Conservation (phyloP, 768 basidiomycete genomes). For the Cystobasidium ongulense region DNA sequence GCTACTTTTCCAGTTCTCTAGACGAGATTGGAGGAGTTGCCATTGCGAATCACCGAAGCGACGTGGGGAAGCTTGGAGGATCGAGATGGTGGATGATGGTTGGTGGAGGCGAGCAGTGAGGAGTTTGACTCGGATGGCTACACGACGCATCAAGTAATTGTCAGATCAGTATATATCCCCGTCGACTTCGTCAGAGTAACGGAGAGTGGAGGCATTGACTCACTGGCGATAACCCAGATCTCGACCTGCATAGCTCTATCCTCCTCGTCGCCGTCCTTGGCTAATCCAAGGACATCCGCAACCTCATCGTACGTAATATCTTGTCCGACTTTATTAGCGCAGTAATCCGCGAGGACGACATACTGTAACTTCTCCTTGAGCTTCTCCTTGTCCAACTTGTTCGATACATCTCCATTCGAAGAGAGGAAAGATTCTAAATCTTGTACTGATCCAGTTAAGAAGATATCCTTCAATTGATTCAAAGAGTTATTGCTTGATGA, state of each 20-base stretch:
- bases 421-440: constrained; percentile 14
- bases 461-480: constrained; percentile 18
- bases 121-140: constrained; percentile 31
- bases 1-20: constrained; percentile 14
- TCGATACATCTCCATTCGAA: neutral
- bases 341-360: constrained; percentile 20
- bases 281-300: constrained; percentile 13
- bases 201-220: neutral
- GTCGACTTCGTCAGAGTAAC: neutral
- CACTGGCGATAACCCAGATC: constrained; percentile 27
- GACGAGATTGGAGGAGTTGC: constrained; percentile 4
- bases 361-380: constrained; percentile 25
- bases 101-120: constrained; percentile 25
- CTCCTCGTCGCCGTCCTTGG: constrained; percentile 18
- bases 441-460: neutral
- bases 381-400: neutral
- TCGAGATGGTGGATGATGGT: constrained; percentile 19
- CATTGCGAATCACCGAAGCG: constrained; percentile 16
- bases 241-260: constrained; percentile 30
- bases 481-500: neutral
- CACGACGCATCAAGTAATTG: too few species aligned
- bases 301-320: constrained; percentile 22
- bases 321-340: constrained; percentile 21
- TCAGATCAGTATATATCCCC: neutral
- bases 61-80: constrained; percentile 23